Base-by-base conservation (phyloP, 2,329 filamentous ascomycete genomes). In the Arthroderma sp. region DNA sequence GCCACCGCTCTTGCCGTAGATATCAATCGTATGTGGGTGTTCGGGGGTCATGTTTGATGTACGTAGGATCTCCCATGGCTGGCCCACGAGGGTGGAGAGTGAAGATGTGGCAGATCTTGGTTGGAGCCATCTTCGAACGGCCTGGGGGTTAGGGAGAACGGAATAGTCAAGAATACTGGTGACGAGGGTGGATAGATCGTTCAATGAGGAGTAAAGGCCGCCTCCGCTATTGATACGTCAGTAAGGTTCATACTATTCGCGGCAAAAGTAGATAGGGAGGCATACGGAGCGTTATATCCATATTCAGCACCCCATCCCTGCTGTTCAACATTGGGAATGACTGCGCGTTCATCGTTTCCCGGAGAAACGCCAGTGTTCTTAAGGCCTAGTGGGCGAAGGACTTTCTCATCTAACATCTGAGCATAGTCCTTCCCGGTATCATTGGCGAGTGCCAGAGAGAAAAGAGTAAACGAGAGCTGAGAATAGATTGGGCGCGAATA, bases 401-500 rank as follows among this genome's bases (percentile, higher is more conserved):
- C 62, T n/a, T 63, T 55, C 35, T 66, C 62, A 7, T 64, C 59
- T 2, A 67, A 56, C 0, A 64, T 51, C 21, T 65, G 59, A 1
- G 61, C 60, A 51, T 63, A 70, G 5, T 61, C 62, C 59, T 63
- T 66, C 5, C 63, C 63, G 1, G 63, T 66, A 28, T 62, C 61
- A 19, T 62, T 58, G 9, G 64, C 66, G 0, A 76, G 59, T 0
- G 68, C 71, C 52, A 73, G 64, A 3, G 66, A 64, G 28, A 74
- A 65, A 5, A 76, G 52, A 13, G 66, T 66, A 57, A 73, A 76
- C 0, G 71, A 71, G 15, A 74, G 61, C 55, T 71, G 75, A 3
- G 74, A 76, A 59, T 76, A 76, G 0, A 70, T 66, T 0, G 74
- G 72, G 2, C 67, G 65, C 2, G 70, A 64, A 56, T 67, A 65